Conservation (phyloP, 768 basidiomycete species). For the Pisolithus microcarpus region DNA sequence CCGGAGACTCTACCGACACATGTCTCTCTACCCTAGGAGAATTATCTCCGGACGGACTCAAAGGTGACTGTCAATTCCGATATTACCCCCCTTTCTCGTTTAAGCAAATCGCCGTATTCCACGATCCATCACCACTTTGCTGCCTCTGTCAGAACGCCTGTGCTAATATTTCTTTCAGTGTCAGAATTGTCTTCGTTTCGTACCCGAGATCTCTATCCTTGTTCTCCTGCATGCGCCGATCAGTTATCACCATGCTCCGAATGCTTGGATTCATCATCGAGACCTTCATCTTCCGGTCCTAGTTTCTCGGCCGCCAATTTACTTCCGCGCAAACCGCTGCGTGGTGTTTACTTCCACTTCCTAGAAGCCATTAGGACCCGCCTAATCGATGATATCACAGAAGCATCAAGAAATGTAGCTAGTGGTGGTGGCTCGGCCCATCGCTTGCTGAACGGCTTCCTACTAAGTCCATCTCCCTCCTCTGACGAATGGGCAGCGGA, state of each 20-base stretch:
- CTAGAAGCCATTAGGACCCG: conserved; percentile 54
- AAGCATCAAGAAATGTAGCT: conserved; percentile 28
- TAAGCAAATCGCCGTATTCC: not conserved
- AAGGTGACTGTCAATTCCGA: conserved; percentile 34
- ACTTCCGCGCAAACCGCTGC: conserved; percentile 43
- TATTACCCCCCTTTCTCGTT: not conserved
- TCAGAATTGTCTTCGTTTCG: conserved; percentile 38
- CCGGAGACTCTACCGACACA: conserved; percentile 25
- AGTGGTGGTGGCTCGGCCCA: conserved; percentile 31
- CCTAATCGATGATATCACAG: conserved; percentile 46
- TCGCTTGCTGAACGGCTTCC: conserved; percentile 55
- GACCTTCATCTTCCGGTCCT: conserved; percentile 10
- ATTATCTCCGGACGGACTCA: conserved; percentile 44
- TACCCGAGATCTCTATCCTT: conserved; percentile 47
- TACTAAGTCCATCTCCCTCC: conserved; percentile 41
- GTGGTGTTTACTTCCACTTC: conserved; percentile 38
- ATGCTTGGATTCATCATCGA: conserved; percentile 25
- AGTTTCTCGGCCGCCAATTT: conserved; percentile 28
- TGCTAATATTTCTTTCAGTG: conserved; percentile 27
- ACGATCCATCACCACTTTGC: conserved; percentile 2
- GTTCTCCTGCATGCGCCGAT: conserved; percentile 40
- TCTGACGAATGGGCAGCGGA: conserved; percentile 56
- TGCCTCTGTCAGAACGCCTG: not conserved
- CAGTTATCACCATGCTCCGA: conserved; percentile 32
- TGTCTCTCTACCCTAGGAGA: conserved; percentile 28